Evolutionary conservation across 305 asterid genomes (phyloP).

Genomic region (Fraxinus velutina): DNA sequence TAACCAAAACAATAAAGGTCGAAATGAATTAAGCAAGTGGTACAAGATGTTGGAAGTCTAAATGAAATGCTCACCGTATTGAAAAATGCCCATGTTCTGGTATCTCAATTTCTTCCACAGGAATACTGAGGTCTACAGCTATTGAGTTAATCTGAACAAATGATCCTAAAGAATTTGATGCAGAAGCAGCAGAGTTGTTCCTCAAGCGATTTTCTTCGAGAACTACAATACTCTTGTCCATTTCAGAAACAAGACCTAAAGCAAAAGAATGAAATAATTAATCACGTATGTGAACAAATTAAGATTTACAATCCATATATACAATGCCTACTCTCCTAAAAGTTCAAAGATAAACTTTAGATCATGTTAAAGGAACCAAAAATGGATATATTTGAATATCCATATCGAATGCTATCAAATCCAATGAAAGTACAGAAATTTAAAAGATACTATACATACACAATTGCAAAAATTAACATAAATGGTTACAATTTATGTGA

Average conservation of each 20-base stretch:
- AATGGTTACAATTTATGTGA: neutral
- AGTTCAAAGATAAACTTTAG: neutral
- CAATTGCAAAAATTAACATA: neutral
- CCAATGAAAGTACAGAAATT: neutral
- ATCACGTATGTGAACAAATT: slow-evolving; percentile 10
- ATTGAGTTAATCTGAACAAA: slow-evolving; percentile 52
- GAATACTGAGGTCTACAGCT: slow-evolving; percentile 45
- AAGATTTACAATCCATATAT: slow-evolving; percentile 24
- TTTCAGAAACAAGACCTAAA: slow-evolving; percentile 30
- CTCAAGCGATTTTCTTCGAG: slow-evolving; percentile 30
- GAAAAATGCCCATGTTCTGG: slow-evolving; percentile 54
- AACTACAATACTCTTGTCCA: slow-evolving; percentile 39
- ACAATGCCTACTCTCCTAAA: neutral
- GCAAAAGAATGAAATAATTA: slow-evolving; percentile 10
- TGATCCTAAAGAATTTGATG: slow-evolving; percentile 41
- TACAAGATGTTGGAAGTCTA: neutral
- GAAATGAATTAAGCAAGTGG: neutral
- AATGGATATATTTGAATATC: neutral
- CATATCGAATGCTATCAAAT: neutral
- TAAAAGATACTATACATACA: neutral
- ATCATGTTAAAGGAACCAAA: neutral
- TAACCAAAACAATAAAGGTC: neutral
- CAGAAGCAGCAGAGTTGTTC: slow-evolving; percentile 30
- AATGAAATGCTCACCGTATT: slow-evolving; percentile 51
- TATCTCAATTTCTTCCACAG: slow-evolving; percentile 33